These are phyloP conservation scores for Vigna reflexopilosa DNA, from an alignment of 306 rosid genomes.

Conservation along the genomic window DNA sequence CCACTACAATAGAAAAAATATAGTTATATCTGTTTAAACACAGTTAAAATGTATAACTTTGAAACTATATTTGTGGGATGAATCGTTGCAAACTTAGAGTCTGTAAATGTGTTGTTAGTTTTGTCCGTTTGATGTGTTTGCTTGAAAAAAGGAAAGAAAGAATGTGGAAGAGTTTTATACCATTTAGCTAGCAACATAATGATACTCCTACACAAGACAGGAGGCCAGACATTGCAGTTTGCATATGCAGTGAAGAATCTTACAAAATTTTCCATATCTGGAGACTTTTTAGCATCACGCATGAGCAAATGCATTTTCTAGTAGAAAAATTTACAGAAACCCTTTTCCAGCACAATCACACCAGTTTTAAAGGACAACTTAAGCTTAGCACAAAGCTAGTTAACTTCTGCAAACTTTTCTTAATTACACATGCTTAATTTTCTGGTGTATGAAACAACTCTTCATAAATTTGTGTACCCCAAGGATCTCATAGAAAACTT, in stretches of 20 bases:
- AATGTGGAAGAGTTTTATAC: too few relatives aligned
- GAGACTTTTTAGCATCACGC: conserved; percentile 16
- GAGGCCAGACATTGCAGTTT: conserved; percentile 38
- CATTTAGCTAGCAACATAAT: conserved; percentile 33
- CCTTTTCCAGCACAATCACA: conserved; percentile 23
- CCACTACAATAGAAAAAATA: too few relatives aligned
- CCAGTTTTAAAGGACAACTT: conserved; percentile 33
- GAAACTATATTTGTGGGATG: too few relatives aligned
- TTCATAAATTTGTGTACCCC: neutral
- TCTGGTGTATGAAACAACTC: neutral
- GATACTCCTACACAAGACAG: conserved; percentile 15
- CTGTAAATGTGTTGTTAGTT: too few relatives aligned
- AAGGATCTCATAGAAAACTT: too few relatives aligned
- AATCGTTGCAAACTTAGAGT: too few relatives aligned
- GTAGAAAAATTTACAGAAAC: conserved; percentile 22
- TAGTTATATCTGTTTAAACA: too few relatives aligned
- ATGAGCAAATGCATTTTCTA: conserved; percentile 37
- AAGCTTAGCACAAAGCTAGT: neutral
- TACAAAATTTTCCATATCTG: conserved; percentile 40
- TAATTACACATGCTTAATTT: too few relatives aligned
- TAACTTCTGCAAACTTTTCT: conserved; percentile 8
- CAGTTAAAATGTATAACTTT: too few relatives aligned
- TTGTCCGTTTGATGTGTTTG: too few relatives aligned
- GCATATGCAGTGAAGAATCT: conserved; percentile 45
- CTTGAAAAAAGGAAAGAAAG: too few relatives aligned